Evolutionary conservation across 163 green algal genomes (phyloP).

Genomic region (Volvox carteri): DNA sequence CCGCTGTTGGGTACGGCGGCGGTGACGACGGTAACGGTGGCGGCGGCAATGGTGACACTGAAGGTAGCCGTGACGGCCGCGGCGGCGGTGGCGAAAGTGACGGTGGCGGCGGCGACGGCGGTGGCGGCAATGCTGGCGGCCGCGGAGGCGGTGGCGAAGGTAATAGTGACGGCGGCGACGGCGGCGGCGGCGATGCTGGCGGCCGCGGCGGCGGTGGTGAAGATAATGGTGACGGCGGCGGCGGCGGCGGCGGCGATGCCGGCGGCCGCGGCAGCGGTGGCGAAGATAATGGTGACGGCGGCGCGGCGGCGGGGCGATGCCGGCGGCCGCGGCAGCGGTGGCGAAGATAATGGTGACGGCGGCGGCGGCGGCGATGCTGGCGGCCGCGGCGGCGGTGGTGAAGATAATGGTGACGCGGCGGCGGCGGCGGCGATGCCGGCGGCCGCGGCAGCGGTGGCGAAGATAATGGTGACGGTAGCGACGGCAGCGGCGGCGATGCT

Average conservation of each 20-base stretch:
- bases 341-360: no score
- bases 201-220: no score
- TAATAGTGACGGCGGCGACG: no score
- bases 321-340: neutral
- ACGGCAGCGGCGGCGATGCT: neutral
- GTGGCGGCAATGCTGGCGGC: neutral
- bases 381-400: neutral
- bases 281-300: no score
- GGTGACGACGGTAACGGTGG: neutral
- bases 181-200: neutral
- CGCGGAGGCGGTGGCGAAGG: neutral
- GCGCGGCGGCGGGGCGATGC: neutral
- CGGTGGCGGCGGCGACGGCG: constrained; percentile 1
- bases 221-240: neutral
- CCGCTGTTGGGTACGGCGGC: no score
- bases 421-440: constrained; percentile 2
- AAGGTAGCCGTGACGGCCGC: neutral
- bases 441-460: neutral
- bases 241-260: neutral
- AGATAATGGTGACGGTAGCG: neutral
- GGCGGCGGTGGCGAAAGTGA: neutral
- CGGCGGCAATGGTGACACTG: neutral
- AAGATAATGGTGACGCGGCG: no score
- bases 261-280: neutral
- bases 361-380: constrained; percentile 9